Base-by-base conservation (phyloP, 2,329 filamentous ascomycete genomes). In the Dothideomycetes sp. region DNA sequence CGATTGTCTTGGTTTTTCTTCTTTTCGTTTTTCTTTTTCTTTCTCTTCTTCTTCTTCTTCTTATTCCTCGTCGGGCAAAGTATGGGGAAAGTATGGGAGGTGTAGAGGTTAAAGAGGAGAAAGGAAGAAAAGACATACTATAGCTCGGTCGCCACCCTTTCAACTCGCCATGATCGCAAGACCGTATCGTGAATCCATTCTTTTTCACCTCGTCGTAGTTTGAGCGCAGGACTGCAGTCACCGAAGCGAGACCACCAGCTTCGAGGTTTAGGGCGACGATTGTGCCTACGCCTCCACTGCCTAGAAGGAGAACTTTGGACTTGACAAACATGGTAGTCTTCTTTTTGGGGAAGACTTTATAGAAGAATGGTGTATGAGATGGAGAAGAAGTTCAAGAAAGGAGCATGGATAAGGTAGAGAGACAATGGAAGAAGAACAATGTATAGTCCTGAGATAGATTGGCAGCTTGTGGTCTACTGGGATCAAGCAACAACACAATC, bases 141-240 rank as follows among this genome's bases (percentile, higher is more conserved):
- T 1, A 46, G 40, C 4, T 61, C 39, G 9, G 18, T 30, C 31
- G 31, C 31, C 31, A 33, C 12, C n/a, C 31, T 5, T 33, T 14
- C 7, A 33, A 8, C 31, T 14, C 7, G 31, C 31, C 31, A 33
- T 33, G 31, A 14, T 33, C 31, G 31, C 31, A 14, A 5, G 31
- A 33, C 12, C 12, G 12, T 33, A 33, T 33, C 5, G 31, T 17
- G 14, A 17, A 33, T 17, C 31, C 31, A 3, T 63, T 50, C 5
- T 61, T 48, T 8, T 53, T 47, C 7, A 73, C 73, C 0, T 54
- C 55, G 0, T 58, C 53, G 53, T 66, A 77, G 48, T 76, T 78
- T 1, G 73, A 77, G n/a, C 75, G 63, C 29, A 76, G 56, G 1
- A 77, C 67, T 0, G 67, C 58, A 0, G 73, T 74, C 3, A 77